phyloP scores from a whole-genome alignment of 306 rosid genomes.

The Cyclanthera cordifolia region DNA sequence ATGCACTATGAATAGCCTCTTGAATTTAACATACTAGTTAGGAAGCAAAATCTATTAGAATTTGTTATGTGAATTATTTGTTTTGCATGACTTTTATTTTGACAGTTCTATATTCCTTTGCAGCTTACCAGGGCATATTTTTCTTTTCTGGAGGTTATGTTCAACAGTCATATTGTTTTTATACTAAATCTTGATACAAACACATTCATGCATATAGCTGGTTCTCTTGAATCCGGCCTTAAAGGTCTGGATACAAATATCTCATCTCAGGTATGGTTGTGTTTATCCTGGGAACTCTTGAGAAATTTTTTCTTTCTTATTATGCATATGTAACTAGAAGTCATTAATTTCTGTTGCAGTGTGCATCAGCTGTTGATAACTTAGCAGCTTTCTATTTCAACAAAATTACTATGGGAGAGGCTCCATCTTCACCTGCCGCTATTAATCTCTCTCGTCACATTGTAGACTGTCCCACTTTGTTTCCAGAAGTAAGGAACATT shows the following conservation, averaged over 20 bases:
- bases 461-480: slow-evolving; percentile 79
- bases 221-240: slow-evolving; percentile 96
- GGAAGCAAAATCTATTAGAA: background rate
- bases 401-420: slow-evolving; percentile 91
- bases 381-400: slow-evolving; percentile 91
- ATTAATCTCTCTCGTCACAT: slow-evolving; percentile 75
- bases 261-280: slow-evolving; percentile 69
- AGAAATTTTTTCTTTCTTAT: background rate
- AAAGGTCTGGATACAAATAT: slow-evolving; percentile 88
- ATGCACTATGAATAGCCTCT: background rate
- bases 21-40: background rate
- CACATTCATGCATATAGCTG: slow-evolving; percentile 82
- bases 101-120: slow-evolving; percentile 20
- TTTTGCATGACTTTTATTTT: background rate
- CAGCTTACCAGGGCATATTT: slow-evolving; percentile 95
- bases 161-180: slow-evolving; percentile 70
- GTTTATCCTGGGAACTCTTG: background rate
- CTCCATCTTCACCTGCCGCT: slow-evolving; percentile 65
- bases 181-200: slow-evolving; percentile 65
- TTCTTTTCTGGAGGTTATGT: slow-evolving; percentile 87
- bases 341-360: slow-evolving; percentile 41
- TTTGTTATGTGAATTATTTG: background rate
- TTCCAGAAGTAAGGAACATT: slow-evolving; percentile 65
- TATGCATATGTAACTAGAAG: background rate
- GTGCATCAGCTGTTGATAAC: slow-evolving; percentile 95